Conservation (phyloP, 2,329 filamentous ascomycete species). For the Fusarium tupiense region DNA sequence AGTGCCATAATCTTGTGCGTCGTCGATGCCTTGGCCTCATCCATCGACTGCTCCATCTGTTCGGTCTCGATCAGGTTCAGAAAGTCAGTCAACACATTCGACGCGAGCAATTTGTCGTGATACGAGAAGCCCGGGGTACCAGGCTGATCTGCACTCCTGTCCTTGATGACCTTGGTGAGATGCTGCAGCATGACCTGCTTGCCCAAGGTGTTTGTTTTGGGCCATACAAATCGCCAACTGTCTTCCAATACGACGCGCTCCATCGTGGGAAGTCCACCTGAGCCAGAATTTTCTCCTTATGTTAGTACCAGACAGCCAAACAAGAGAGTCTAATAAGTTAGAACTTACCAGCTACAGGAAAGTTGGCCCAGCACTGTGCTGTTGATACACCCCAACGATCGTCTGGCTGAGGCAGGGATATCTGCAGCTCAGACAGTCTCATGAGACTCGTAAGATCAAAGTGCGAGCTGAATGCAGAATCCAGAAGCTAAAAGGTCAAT, state of each 20-base stretch:
- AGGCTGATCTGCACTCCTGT: neutral
- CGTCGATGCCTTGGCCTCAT: slow-evolving; percentile 17
- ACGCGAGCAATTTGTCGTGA: neutral
- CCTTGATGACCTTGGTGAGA: neutral
- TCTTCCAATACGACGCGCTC: neutral
- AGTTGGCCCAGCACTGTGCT: neutral
- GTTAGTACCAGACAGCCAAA: too few relatives aligned
- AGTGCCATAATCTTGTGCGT: slow-evolving; percentile 13
- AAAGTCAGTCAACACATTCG: neutral
- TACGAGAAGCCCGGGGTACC: neutral
- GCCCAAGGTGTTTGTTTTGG: slow-evolving; percentile 2
- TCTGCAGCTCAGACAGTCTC: slow-evolving; percentile 6
- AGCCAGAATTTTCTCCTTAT: neutral
- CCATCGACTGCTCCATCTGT: neutral
- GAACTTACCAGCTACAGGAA: neutral
- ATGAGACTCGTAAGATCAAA: slow-evolving; percentile 2
- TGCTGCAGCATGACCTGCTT: slow-evolving; percentile 7
- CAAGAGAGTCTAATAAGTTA: accelerated
- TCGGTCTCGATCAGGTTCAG: slow-evolving; percentile 1
- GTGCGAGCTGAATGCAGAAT: neutral
- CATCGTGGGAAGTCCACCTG: neutral
- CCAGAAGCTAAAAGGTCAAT: neutral
- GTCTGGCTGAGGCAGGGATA: slow-evolving; percentile 1
- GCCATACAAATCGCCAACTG: neutral
- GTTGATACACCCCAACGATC: slow-evolving; percentile 5